These are phyloP conservation scores for Fistulinella staudtii DNA, from an alignment of 1,284 basidiomycete species.

Conservation along the genomic window DNA sequence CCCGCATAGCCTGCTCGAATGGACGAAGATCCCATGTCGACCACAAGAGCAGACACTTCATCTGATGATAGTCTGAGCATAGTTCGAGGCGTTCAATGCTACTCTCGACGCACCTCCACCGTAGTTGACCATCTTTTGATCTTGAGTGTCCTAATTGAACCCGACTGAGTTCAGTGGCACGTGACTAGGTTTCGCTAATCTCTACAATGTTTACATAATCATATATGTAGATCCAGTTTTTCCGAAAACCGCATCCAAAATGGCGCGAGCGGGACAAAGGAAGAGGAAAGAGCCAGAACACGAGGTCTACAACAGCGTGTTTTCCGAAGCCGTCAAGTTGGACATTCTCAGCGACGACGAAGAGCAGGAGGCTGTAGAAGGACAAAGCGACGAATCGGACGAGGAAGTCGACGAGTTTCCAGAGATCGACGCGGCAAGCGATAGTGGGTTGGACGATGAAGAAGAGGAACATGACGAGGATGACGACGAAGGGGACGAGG, in stretches of 20 bases:
- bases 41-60: constrained; percentile 92
- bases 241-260: constrained; percentile 1
- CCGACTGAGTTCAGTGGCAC: no score
- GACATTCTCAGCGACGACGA: constrained; percentile 76
- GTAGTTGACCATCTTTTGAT: constrained; percentile 73
- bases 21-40: constrained; percentile 91
- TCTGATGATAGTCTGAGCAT: constrained; percentile 42
- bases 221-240: not conserved
- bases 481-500: constrained; percentile 35
- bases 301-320: constrained; percentile 28
- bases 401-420: constrained; percentile 44
- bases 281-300: constrained; percentile 54
- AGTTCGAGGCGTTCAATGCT: constrained; percentile 7
- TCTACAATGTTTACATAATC: not conserved
- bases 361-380: constrained; percentile 39
- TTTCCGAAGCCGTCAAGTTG: constrained; percentile 44
- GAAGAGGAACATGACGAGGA: constrained; percentile 28
- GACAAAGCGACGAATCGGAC: constrained; percentile 40
- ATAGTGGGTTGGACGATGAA: constrained; percentile 44
- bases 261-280: constrained; percentile 19
- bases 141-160: no score
- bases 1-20: constrained; percentile 95
- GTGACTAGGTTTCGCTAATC: no score
- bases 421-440: constrained; percentile 24
- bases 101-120: constrained; percentile 56